These are phyloP conservation scores for Oenanthe sinensis DNA, from an alignment of 129 eudicot species.

Conservation along the genomic window DNA sequence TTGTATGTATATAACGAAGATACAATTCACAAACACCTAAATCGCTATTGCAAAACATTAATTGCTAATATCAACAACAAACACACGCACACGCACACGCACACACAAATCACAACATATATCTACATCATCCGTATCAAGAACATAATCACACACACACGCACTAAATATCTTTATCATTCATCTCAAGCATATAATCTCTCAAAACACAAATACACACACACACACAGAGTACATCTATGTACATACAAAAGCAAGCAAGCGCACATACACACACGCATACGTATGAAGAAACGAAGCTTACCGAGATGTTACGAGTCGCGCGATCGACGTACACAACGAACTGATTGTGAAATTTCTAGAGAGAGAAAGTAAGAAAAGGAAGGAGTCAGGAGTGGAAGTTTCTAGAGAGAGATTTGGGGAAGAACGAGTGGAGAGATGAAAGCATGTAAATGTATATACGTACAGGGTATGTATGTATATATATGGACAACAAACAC, in stretches of 20 bases:
- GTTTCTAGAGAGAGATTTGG: background rate
- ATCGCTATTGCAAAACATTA: background rate
- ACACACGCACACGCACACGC: background rate
- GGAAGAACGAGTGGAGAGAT: background rate
- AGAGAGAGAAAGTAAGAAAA: background rate
- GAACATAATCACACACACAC: background rate
- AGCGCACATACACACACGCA: background rate
- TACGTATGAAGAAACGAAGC: background rate
- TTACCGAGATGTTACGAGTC: background rate
- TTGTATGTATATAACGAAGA: background rate
- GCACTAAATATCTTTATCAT: background rate
- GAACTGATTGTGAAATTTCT: background rate
- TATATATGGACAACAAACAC: background rate
- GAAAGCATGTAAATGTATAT: background rate
- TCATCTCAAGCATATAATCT: background rate
- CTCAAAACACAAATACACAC: background rate
- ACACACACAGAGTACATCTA: background rate
- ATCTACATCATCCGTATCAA: background rate
- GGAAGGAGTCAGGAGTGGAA: background rate
- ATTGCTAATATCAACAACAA: background rate
- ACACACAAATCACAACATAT: background rate
- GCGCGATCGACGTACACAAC: background rate
- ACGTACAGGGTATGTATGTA: background rate
- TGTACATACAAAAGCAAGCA: background rate
- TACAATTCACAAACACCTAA: background rate